Conservation (phyloP, 805 yeast genomes). For the Ogataea populi-albae region DNA sequence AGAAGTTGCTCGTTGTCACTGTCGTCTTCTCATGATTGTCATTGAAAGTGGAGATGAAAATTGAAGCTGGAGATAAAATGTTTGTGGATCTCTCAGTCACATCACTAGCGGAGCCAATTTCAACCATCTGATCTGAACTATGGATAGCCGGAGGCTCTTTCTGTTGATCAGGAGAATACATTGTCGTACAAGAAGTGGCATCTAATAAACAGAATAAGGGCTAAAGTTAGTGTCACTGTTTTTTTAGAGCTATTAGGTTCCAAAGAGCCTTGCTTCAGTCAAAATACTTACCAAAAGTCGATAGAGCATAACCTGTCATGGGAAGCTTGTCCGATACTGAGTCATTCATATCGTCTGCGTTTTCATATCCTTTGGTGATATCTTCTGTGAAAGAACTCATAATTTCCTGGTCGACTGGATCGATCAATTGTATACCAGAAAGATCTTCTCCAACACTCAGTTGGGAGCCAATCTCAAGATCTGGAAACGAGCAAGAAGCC, state of each 20-base stretch:
- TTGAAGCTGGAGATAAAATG: slow-evolving; percentile 8
- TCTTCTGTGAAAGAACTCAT: slow-evolving; percentile 22
- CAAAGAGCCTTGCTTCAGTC: background rate
- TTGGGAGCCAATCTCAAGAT: slow-evolving; percentile 15
- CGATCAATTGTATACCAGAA: background rate
- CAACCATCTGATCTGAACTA: slow-evolving; percentile 5
- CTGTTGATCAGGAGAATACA: slow-evolving; percentile 7
- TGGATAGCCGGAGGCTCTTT: background rate
- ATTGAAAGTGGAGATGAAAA: slow-evolving; percentile 6
- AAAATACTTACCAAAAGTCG: slow-evolving; percentile 7
- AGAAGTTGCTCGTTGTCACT: background rate
- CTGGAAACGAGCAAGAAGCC: slow-evolving; percentile 14
- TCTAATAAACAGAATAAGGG: slow-evolving; percentile 1
- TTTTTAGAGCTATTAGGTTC: background rate
- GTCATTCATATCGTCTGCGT: slow-evolving; percentile 1
- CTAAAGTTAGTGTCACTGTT: background rate
- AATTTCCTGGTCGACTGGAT: slow-evolving; percentile 8
- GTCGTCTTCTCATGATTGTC: slow-evolving; percentile 2
- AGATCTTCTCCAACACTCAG: slow-evolving; percentile 6
- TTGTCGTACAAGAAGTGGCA: slow-evolving; percentile 12
- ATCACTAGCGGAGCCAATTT: slow-evolving; percentile 9
- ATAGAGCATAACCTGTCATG: slow-evolving; percentile 3
- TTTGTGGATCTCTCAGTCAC: slow-evolving; percentile 7
- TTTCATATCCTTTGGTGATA: slow-evolving; percentile 3
- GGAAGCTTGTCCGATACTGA: background rate